Evolutionary conservation across 176 grass and related monocot genomes (phyloP), one percentile per base, ranked within the genome.

Genomic region (Phragmites australis): DNA sequence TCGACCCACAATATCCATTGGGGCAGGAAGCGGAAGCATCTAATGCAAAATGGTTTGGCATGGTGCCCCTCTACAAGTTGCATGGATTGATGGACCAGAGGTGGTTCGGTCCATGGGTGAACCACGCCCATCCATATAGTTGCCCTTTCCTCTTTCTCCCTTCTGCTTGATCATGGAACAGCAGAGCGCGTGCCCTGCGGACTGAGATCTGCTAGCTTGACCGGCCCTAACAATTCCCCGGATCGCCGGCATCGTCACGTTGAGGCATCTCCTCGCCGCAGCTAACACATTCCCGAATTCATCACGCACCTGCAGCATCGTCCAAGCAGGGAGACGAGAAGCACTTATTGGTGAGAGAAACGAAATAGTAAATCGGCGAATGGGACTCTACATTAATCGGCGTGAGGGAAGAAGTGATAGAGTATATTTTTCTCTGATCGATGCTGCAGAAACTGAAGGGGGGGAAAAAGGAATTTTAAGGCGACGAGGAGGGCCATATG

Each of bases 221-320:
- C 74, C 82, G 64, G 41, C 51, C 65, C 39, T 50, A 22, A 18
- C 45, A 3, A 70, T 58, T 68, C 53, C 22, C 67, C 67, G 29
- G 75, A 67, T 84, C 68, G 68, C 86, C 81, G 49, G 27, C 81
- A 74, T 22, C 65, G 23, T 49, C 68, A 88, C 81, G 51, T 79
- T 68, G 30, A 29, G 1, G 44, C 64, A 57, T 69, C 62, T 21
- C 16, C 0, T 55, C 27, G 53, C 61, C 43, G 9, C 47, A 16
- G 84, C 68, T 17, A 48, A 56, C 30, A 0, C 78, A 52, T 53
- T 23, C 37, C 57, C 68, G 34, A 14, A 41, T 11, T 22, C 59
- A 31, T 8, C 67, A n/a, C 55, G 67, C 75, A 18, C 18, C 31
- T 60, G 52, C 43, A 46, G 14, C 68, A 2, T 49, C 44, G 44